These are phyloP conservation scores for Malus hybrid DNA, from an alignment of 331 rosid genomes.

Conservation along the genomic window DNA sequence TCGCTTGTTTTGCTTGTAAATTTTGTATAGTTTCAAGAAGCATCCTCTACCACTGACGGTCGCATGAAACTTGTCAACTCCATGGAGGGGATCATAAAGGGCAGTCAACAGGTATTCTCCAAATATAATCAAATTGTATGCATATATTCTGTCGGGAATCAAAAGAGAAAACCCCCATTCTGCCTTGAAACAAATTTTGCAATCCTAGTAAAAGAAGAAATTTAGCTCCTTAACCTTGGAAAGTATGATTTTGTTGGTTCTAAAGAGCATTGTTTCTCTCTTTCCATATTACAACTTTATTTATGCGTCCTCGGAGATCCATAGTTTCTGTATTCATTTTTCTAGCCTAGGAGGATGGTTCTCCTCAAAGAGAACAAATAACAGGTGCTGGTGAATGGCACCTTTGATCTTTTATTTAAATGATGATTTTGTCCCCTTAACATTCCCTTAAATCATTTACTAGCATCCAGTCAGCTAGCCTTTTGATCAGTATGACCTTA, in stretches of 20 bases:
- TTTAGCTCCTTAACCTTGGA: not conserved
- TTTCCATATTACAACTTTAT: not conserved
- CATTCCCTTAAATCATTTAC: not conserved
- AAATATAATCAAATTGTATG: not conserved
- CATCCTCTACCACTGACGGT: constrained; percentile 60
- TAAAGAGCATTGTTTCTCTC: not conserved
- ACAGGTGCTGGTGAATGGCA: not conserved
- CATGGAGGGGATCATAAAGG: constrained; percentile 90
- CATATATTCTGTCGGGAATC: not conserved
- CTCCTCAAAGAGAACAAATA: not conserved
- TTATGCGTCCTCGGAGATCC: not conserved
- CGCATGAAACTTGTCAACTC: constrained; percentile 65
- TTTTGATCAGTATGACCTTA: not conserved
- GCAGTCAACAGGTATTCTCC: constrained; percentile 71
- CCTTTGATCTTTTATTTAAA: not conserved
- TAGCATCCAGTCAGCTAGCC: not conserved
- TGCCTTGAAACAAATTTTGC: not conserved
- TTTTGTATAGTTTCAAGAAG: constrained; percentile 74
- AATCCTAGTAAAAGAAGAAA: not conserved
- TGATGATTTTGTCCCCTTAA: not conserved
- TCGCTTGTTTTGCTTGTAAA: not conserved
- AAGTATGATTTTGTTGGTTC: not conserved
- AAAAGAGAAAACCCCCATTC: not conserved
- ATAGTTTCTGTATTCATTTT: not conserved
- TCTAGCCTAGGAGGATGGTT: too few relatives aligned